These are phyloP conservation scores for Chaetomiaceae sp. DNA, from an alignment of 2,329 filamentous ascomycete species.

Conservation along the genomic window DNA sequence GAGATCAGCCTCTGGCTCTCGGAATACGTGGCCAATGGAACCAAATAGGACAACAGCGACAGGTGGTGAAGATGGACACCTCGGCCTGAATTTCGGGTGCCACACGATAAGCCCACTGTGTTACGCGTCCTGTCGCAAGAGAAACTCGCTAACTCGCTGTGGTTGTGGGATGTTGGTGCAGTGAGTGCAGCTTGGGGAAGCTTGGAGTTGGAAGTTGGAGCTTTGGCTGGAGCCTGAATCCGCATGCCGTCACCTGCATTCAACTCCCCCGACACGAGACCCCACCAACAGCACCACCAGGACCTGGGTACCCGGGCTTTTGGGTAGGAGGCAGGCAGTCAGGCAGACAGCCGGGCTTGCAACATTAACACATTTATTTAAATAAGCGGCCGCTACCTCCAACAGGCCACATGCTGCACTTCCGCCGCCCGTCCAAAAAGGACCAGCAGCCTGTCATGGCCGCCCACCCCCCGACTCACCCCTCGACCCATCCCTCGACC, in stretches of 20 bases:
- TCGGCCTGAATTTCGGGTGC: not conserved
- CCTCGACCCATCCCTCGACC: constrained; percentile 20
- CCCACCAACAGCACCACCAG: constrained; percentile 9
- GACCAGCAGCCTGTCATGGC: constrained; percentile 23
- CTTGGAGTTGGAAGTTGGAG: no score
- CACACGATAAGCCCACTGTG: no score
- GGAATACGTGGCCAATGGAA: no score
- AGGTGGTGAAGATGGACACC: not conserved
- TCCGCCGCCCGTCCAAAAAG: constrained; percentile 17
- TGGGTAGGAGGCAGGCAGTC: constrained; percentile 2
- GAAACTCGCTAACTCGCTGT: no score
- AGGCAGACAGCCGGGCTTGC: no score
- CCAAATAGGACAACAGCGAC: no score
- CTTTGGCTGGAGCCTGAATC: constrained; percentile 4
- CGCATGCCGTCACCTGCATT: constrained; percentile 19
- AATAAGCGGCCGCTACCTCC: constrained; percentile 1
- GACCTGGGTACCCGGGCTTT: constrained; percentile 1
- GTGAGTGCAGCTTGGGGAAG: not conserved
- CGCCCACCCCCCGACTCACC: constrained; percentile 19
- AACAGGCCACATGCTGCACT: constrained; percentile 16
- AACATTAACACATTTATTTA: no score
- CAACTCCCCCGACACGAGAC: constrained; percentile 7
- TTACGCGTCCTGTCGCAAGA: not conserved
- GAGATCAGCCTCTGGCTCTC: no score
- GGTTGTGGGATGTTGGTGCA: not conserved